Conservation (phyloP, 768 basidiomycete species). For the Polyporus arcularius region DNA sequence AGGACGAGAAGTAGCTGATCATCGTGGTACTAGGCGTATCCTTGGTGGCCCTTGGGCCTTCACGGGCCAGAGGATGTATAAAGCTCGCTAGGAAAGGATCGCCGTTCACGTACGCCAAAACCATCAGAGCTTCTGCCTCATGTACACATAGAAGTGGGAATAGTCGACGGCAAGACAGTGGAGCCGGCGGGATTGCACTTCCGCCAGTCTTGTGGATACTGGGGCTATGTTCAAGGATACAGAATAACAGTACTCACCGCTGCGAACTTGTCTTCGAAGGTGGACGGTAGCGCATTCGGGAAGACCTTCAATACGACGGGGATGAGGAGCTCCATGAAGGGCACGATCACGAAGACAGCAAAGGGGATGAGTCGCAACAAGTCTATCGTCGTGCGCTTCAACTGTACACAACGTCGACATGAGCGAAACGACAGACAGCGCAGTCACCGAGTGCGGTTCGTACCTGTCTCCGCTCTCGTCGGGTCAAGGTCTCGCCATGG, state of each 20-base stretch:
- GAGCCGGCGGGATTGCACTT: no score
- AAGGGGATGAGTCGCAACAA: constrained; percentile 92
- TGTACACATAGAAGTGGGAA: no score
- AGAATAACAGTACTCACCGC: constrained; percentile 53
- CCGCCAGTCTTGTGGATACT: no score
- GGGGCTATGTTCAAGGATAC: no score
- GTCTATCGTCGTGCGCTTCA: constrained; percentile 93
- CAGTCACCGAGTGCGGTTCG: constrained; percentile 8
- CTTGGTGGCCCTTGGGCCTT: no score
- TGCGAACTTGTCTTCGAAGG: constrained; percentile 96
- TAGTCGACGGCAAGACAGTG: no score
- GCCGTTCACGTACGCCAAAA: no score
- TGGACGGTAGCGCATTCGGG: constrained; percentile 98
- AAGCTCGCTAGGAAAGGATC: no score
- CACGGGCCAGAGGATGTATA: no score
- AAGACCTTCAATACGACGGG: constrained; percentile 96
- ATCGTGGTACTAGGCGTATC: no score
- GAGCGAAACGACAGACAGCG: not conserved
- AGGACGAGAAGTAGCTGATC: no score
- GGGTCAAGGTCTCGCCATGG: constrained; percentile 87
- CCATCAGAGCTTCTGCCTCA: no score
- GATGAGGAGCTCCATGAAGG: constrained; percentile 97
- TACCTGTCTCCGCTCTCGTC: constrained; percentile 92
- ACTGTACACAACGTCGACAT: constrained; percentile 42
- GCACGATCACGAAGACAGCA: constrained; percentile 90